phyloP scores from a whole-genome alignment of 371 early-diverging fungal genomes.

The Syncephalastrum sp. region DNA sequence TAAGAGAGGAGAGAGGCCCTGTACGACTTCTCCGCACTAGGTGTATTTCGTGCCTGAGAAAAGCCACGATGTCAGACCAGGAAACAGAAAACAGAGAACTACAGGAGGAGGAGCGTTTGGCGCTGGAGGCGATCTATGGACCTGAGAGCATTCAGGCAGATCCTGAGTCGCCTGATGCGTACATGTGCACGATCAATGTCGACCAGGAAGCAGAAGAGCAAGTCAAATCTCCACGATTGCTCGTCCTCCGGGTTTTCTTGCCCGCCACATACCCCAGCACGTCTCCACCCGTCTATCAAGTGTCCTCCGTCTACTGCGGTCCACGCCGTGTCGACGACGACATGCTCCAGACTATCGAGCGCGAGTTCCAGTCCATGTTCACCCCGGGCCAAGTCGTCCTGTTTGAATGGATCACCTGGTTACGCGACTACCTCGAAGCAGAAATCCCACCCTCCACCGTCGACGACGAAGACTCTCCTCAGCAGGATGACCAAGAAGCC shows the following conservation, averaged over 20 bases:
- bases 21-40: too few relatives aligned
- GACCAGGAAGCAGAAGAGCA: conserved; percentile 20
- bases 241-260: conserved; percentile 55
- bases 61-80: conserved; percentile 5
- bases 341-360: conserved; percentile 49
- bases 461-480: conserved; percentile 5
- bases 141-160: conserved; percentile 30
- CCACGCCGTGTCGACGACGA: conserved; percentile 40
- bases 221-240: conserved; percentile 32
- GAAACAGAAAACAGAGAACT: conserved; percentile 22
- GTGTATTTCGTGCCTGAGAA: too few relatives aligned
- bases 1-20: too few relatives aligned
- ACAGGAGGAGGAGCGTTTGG: conserved; percentile 42
- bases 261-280: conserved; percentile 69
- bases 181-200: conserved; percentile 27
- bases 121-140: conserved; percentile 42
- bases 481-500: background rate
- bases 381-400: conserved; percentile 70
- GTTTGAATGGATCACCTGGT: conserved; percentile 76
- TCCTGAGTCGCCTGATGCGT: conserved; percentile 14
- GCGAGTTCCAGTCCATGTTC: conserved; percentile 58
- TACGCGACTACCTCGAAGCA: conserved; percentile 60
- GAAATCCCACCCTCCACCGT: conserved; percentile 10
- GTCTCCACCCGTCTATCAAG: conserved; percentile 69
- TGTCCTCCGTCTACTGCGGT: conserved; percentile 67